These are phyloP conservation scores for Stagonosporopsis vannaccii DNA, from an alignment of 2,329 filamentous ascomycete genomes.

Conservation along the genomic window DNA sequence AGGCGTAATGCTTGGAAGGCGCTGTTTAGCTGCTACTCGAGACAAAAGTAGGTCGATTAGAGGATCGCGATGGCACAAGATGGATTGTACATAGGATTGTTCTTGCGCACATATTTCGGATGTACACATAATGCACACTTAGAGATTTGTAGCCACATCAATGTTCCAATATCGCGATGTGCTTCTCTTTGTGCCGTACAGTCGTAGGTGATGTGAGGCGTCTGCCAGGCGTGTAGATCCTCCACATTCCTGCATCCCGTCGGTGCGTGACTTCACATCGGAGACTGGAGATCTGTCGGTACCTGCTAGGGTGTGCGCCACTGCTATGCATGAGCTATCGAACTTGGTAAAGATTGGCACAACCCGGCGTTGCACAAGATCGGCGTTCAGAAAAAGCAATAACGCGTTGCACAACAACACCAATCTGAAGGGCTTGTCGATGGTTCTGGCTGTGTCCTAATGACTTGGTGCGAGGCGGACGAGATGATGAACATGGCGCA, in stretches of 20 bases:
- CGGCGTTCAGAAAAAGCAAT: conserved; percentile 4
- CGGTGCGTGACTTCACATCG: not conserved
- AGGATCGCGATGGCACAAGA: not conserved
- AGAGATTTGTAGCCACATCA: not conserved
- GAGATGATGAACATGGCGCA: not conserved
- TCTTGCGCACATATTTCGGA: conserved; percentile 2
- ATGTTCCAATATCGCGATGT: not conserved
- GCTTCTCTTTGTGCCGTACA: not conserved
- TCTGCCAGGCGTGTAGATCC: conserved; percentile 16
- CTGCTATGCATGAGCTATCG: not conserved
- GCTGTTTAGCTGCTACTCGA: conserved; percentile 8
- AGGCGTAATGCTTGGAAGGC: conserved; percentile 4
- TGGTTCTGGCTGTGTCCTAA: not conserved
- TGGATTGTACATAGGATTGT: not conserved
- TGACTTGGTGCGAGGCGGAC: not conserved
- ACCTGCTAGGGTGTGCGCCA: conserved; percentile 2
- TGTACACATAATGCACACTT: conserved; percentile 1
- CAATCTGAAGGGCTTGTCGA: not conserved
- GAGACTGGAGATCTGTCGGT: not conserved
- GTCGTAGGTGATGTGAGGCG: conserved; percentile 9
- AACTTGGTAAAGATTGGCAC: not conserved
- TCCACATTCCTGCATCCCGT: conserved; percentile 6
- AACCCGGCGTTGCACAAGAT: conserved; percentile 6
- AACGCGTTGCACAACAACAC: not conserved
- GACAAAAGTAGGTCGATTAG: conserved; percentile 1